Conservation (phyloP, 2,329 filamentous ascomycete genomes). For the Blumeriella jaapii region DNA sequence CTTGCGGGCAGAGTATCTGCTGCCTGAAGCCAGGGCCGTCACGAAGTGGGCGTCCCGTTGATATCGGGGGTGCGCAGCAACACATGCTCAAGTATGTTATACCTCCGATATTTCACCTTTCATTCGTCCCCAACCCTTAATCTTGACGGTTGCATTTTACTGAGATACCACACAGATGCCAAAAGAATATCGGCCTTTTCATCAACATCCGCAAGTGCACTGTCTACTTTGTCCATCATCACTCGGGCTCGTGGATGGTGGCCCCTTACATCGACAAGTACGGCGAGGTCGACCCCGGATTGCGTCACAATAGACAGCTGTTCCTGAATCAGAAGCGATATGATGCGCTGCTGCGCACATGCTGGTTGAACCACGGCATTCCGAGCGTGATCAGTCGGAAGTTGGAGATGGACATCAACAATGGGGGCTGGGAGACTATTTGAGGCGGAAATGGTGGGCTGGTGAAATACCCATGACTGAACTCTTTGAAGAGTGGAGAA, state of each 20-base stretch:
- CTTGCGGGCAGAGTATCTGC: slow-evolving; percentile 89
- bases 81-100: slow-evolving; percentile 72
- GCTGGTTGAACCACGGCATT: slow-evolving; percentile 79
- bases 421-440: slow-evolving; percentile 91
- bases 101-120: not conserved
- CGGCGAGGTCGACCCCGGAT: slow-evolving; percentile 86
- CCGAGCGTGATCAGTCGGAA: slow-evolving; percentile 83
- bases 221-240: slow-evolving; percentile 73
- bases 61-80: slow-evolving; percentile 77
- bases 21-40: slow-evolving; percentile 52
- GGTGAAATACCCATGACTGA: too few relatives aligned
- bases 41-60: slow-evolving; percentile 26
- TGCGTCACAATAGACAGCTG: slow-evolving; percentile 77
- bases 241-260: slow-evolving; percentile 70
- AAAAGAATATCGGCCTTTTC: slow-evolving; percentile 82
- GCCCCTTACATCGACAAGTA: slow-evolving; percentile 94
- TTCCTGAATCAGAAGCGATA: slow-evolving; percentile 92
- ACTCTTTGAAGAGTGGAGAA: not conserved
- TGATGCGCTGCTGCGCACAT: slow-evolving; percentile 72
- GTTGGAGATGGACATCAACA: slow-evolving; percentile 91
- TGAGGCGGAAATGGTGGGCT: too few relatives aligned
- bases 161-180: slow-evolving; percentile 52
- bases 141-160: not conserved
- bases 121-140: not conserved
- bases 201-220: slow-evolving; percentile 96